Evolutionary conservation across 352 stramenopile genomes (phyloP).

Genomic region (Globisporangium nodosum): DNA sequence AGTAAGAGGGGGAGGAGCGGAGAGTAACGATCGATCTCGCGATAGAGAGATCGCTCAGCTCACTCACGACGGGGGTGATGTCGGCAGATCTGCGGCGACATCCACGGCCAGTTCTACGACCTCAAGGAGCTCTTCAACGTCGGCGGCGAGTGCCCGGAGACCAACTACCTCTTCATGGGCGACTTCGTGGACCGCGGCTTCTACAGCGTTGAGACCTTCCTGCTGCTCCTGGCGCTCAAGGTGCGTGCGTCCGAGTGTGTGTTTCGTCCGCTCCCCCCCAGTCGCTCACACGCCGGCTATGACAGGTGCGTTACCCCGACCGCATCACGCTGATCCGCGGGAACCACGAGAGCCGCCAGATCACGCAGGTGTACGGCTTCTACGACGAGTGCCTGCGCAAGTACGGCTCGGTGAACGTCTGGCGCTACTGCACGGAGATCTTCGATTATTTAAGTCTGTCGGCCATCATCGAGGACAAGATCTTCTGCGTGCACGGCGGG

Average conservation of each 20-base stretch:
- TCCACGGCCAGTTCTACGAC: constrained; percentile 90
- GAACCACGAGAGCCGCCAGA: constrained; percentile 96
- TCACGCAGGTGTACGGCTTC: constrained; percentile 96
- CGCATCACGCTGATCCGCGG: constrained; percentile 97
- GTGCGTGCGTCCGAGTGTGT: constrained; percentile 32
- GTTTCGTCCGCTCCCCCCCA: not conserved
- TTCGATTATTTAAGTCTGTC: constrained; percentile 99
- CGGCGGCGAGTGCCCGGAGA: constrained; percentile 96
- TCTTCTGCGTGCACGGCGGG: constrained; percentile 99
- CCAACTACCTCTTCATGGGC: constrained; percentile 99
- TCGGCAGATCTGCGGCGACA: constrained; percentile 96
- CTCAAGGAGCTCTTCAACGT: constrained; percentile 98
- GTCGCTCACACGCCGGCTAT: not conserved
- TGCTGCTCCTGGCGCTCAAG: constrained; percentile 97
- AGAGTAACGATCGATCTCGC: not conserved
- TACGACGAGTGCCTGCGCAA: constrained; percentile 99
- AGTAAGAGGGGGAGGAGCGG: no score
- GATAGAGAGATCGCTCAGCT: no score
- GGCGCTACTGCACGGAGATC: constrained; percentile 99
- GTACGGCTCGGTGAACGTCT: constrained; percentile 99
- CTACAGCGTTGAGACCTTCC: constrained; percentile 99
- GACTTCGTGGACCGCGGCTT: constrained; percentile 99
- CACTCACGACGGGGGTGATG: constrained; percentile 24
- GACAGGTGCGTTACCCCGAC: constrained; percentile 94
- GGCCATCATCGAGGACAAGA: constrained; percentile 99